These are phyloP conservation scores for Candida khao-thaluensis DNA, from an alignment of 805 yeast genomes.

Conservation along the genomic window DNA sequence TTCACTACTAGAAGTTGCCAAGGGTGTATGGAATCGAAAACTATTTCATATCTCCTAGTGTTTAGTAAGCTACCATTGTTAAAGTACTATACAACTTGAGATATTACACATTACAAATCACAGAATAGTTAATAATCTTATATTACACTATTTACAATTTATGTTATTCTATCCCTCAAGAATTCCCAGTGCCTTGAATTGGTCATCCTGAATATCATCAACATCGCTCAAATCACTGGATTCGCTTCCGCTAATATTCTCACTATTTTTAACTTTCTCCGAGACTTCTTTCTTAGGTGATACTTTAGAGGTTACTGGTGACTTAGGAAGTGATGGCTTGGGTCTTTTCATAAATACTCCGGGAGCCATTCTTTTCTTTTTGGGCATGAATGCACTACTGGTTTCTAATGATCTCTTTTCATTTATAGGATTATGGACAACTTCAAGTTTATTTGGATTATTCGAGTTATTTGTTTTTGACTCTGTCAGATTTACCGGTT, in stretches of 20 bases:
- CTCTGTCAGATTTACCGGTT: no score
- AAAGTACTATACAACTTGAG: no score
- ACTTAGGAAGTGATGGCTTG: neutral
- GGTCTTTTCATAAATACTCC: constrained; percentile 4
- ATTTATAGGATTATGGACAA: neutral
- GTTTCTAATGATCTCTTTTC: constrained; percentile 4
- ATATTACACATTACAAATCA: no score
- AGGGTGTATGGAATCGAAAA: no score
- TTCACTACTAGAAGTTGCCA: no score
- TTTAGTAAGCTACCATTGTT: no score
- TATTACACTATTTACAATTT: neutral
- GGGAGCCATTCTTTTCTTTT: neutral
- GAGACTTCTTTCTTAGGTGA: neutral
- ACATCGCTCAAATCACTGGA: constrained; percentile 3
- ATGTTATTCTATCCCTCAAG: neutral
- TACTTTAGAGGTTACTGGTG: neutral
- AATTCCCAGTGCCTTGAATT: neutral
- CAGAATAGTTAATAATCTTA: no score
- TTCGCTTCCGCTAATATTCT: neutral
- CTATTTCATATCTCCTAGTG: no score
- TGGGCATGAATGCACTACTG: constrained; percentile 14
- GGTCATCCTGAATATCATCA: constrained; percentile 1
- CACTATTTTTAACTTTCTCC: neutral
- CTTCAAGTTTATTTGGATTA: neutral
- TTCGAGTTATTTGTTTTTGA: neutral